phyloP scores from a whole-genome alignment of 176 grass and related monocot genomes.

The Hyparrhenia diplandra region DNA sequence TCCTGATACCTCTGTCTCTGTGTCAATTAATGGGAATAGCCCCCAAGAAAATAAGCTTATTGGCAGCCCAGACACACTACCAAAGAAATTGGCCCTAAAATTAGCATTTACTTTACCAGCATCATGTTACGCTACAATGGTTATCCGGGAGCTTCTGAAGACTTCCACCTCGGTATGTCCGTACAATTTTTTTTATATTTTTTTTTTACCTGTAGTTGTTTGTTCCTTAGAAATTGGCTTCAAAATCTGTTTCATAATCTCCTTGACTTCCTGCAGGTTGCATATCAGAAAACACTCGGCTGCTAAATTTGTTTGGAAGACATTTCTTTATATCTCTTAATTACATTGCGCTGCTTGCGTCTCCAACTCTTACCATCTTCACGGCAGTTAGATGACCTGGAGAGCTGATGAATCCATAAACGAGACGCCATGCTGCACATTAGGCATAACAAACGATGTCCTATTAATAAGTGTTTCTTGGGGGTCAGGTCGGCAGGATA shows the following conservation, averaged over 20 bases:
- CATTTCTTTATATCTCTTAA: neutral
- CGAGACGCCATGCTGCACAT: neutral
- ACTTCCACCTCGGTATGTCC: constrained; percentile 69
- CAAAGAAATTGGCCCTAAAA: constrained; percentile 70
- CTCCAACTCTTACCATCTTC: neutral
- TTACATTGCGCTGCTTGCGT: neutral
- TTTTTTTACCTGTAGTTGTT: neutral
- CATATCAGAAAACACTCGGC: constrained; percentile 69
- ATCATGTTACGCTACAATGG: constrained; percentile 92
- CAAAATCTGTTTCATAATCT: neutral
- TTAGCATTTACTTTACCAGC: constrained; percentile 84
- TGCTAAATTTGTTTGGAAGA: constrained; percentile 36
- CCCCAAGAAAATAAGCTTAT: constrained; percentile 27
- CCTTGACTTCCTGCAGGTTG: constrained; percentile 48
- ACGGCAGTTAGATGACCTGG: neutral
- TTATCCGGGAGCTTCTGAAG: constrained; percentile 86
- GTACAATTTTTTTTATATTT: too few species aligned
- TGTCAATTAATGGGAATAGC: constrained; percentile 9
- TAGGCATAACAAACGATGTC: neutral
- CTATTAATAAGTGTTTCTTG: neutral
- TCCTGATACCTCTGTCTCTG: constrained; percentile 20
- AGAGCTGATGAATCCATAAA: constrained; percentile 1
- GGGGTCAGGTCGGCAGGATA: neutral
- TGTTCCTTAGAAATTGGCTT: neutral
- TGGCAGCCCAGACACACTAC: constrained; percentile 33